Percentiles rank a stretch among this genome's conserved stretches.
phyloP scores from a whole-genome alignment of 331 rosid genomes.

The Malus hybrid region DNA sequence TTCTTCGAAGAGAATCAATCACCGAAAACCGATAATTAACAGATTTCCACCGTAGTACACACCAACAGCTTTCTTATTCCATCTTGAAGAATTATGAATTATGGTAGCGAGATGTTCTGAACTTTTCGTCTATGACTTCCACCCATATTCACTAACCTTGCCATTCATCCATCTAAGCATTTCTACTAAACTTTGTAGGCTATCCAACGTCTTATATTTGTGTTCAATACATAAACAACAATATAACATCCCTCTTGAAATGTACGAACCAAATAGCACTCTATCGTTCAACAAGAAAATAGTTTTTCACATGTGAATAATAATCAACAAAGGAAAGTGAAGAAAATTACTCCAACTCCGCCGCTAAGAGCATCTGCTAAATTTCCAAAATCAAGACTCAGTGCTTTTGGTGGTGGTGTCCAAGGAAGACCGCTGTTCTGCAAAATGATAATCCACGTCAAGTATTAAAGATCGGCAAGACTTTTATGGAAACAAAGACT shows the following conservation, averaged over 20 bases:
- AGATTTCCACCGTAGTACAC: neutral
- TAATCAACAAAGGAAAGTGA: conserved; percentile 7
- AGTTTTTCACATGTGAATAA: neutral
- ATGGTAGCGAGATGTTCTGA: no score
- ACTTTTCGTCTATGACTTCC: neutral
- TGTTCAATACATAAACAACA: neutral
- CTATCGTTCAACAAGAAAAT: neutral
- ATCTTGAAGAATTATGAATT: neutral
- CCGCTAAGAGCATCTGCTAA: conserved; percentile 54
- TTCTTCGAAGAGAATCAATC: neutral
- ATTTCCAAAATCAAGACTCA: conserved; percentile 49
- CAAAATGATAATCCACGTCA: conserved; percentile 15
- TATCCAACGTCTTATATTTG: neutral
- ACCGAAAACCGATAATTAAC: no score
- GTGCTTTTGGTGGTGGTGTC: conserved; percentile 46
- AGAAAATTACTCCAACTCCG: conserved; percentile 73
- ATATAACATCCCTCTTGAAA: neutral
- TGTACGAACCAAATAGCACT: neutral
- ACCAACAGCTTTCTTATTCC: neutral
- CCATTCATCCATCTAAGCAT: neutral
- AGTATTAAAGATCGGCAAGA: neutral
- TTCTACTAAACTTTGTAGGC: neutral
- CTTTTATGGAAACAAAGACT: neutral
- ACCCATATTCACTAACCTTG: neutral
- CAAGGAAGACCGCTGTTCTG: conserved; percentile 94